These are phyloP conservation scores for Escovopsis sp. DNA, from an alignment of 2,329 filamentous ascomycete species.

Conservation along the genomic window DNA sequence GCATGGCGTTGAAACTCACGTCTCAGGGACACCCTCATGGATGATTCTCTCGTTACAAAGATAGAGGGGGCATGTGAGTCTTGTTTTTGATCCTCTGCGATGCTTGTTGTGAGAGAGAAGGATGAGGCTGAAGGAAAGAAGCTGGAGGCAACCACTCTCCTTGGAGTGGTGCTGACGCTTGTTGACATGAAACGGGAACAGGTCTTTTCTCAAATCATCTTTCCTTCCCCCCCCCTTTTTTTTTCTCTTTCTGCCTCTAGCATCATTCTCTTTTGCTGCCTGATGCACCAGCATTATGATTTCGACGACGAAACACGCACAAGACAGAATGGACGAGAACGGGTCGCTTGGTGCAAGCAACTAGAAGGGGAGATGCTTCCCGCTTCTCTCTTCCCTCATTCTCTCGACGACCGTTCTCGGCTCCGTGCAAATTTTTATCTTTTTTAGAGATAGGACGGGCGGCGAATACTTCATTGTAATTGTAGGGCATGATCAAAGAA, in stretches of 20 bases:
- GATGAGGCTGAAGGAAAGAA: too few relatives aligned
- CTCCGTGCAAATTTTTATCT: too few relatives aligned
- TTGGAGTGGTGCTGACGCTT: too few relatives aligned
- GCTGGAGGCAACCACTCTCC: too few relatives aligned
- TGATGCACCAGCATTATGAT: not conserved
- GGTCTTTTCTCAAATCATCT: too few relatives aligned
- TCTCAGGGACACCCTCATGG: slow-evolving; percentile 9
- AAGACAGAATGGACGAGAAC: slow-evolving; percentile 6
- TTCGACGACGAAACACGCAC: slow-evolving; percentile 1
- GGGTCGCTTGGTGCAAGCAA: slow-evolving; percentile 2
- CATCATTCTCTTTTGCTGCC: not conserved
- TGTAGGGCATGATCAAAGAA: slow-evolving; percentile 11
- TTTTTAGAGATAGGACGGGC: slow-evolving; percentile 12
- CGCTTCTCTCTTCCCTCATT: slow-evolving; percentile 6
- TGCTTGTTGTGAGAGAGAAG: not conserved
- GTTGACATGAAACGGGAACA: too few relatives aligned
- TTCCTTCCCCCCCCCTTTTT: too few relatives aligned
- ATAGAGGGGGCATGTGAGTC: too few relatives aligned
- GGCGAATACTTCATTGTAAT: slow-evolving; percentile 12
- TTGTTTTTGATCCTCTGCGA: slow-evolving; percentile 7
- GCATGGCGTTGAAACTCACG: slow-evolving; percentile 20
- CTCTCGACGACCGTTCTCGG: slow-evolving; percentile 5
- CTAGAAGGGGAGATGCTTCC: too few relatives aligned
- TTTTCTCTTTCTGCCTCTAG: not conserved
- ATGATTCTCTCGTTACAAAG: too few relatives aligned